Evolutionary conservation across 768 basidiomycete species (phyloP), one percentile per base, ranked within the genome.

Genomic region (Hygrocybe punicea): DNA sequence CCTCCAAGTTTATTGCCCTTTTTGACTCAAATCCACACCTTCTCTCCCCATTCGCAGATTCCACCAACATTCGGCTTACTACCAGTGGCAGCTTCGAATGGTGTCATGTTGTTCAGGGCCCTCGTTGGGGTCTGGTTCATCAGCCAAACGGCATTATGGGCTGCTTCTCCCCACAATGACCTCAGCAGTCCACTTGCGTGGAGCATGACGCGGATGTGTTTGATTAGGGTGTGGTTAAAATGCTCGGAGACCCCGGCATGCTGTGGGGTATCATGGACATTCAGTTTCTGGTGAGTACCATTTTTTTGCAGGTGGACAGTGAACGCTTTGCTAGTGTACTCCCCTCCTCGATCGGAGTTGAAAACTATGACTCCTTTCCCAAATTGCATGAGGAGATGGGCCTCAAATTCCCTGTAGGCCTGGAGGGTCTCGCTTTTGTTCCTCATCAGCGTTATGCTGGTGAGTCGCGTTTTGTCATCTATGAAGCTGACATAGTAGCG

Each of bases 121-220:
- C 61, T 65, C 1, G 66, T 72, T 3, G 58, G 57, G 1, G 67
- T 71, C 1, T 67, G 40, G 56, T 78, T 78, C 57, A 69, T 65
- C 23, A 79, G 34, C 67, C 74, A 79, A 0, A 71, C 62, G 0
- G 66, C 70, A 55, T 78, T 68, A 1, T 48, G 51, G 0, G 72
- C 61, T 0, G 72, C 74, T 23, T 78, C 69, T 2, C 69, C 73
- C 79, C 77, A 81, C 0, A 80, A 63, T 25, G 35, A 62, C 16
- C 59, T 61, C 1, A 76, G 77, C 2, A 79, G 52, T 0, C 70
- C 65, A 13, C 23, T 25, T 25, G 53, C 60, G 34, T 67, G 56
- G 1, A 76, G 57, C 66, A 77, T 69, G 2, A 70, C 68, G 47
- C 60, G 62, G 33, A 62, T 58, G 35, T 46, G 49, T 33, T 67